These are phyloP conservation scores for Earliella scabrosa DNA, from an alignment of 1,284 basidiomycete genomes.

Conservation along the genomic window DNA sequence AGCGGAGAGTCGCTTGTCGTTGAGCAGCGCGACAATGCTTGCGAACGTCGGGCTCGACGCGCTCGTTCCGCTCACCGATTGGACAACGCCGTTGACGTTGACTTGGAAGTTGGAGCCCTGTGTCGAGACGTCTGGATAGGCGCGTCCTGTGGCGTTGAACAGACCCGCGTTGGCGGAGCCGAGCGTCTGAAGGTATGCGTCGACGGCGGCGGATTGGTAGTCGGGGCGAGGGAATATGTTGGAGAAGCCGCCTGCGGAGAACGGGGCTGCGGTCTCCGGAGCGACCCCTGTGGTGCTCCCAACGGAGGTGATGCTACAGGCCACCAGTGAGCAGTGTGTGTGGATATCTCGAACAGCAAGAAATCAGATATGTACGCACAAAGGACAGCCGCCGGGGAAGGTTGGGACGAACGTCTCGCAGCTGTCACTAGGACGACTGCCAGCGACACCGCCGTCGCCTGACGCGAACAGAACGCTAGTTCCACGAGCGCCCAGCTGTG, in stretches of 20 bases:
- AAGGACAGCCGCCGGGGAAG: constrained; percentile 67
- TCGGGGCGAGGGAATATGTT: constrained; percentile 42
- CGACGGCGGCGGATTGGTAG: constrained; percentile 41
- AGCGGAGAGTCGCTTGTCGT: constrained; percentile 55
- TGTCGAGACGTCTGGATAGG: constrained; percentile 28
- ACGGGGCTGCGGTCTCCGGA: constrained; percentile 50
- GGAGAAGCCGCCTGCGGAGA: constrained; percentile 50
- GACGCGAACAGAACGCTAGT: constrained; percentile 63
- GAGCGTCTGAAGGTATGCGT: constrained; percentile 28
- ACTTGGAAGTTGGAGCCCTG: constrained; percentile 20
- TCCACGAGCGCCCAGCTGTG: constrained; percentile 59
- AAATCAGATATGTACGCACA: constrained; percentile 20
- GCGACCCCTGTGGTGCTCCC: constrained; percentile 50
- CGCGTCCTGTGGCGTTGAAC: constrained; percentile 28
- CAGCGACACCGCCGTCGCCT: constrained; percentile 64
- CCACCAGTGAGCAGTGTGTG: constrained; percentile 36
- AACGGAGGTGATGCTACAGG: constrained; percentile 48
- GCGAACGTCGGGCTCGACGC: constrained; percentile 45
- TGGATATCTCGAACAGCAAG: constrained; percentile 28
- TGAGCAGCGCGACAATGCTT: constrained; percentile 60
- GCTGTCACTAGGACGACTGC: constrained; percentile 49
- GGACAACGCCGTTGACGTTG: constrained; percentile 47
- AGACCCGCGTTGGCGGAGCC: constrained; percentile 29
- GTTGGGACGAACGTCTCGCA: constrained; percentile 59
- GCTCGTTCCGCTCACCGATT: constrained; percentile 38